Base-by-base conservation (phyloP, 345 rosid genomes). In the Erysimum cheiranthoides region DNA sequence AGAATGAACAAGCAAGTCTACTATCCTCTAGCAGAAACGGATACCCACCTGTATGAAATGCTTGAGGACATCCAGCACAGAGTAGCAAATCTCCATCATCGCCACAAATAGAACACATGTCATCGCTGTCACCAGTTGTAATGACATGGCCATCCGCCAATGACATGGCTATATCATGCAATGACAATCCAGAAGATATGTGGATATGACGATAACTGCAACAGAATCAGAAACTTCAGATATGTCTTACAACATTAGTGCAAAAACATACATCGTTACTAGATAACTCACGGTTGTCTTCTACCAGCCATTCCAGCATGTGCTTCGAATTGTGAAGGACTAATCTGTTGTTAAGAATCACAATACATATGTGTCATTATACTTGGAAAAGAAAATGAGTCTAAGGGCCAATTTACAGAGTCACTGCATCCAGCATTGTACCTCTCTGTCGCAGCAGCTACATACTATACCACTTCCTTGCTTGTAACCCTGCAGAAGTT, bases 281-380 rank as follows among this genome's bases (percentile, higher is more conserved):
- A 61, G 61, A 28, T 53, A 67, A 87, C 98, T 91, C 70, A 93
- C 98, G 97, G 98, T 81, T 89, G 97, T 65, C 97, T 90, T 79
- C 93, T 89, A 59, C 82, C 90, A 71, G 93, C 88, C 96, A 88
- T 89, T 81, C 98, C 98, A 85, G 98, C 97, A 86, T 93, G 98
- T 49, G 93, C 87, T 83, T 93, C 98, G 79, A 93, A 93, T 75
- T 91, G 98, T 16, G 97, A 93, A 65, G 98, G 97, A 73, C 98
- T 89, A 58, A 91, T 78, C 98, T 91, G 91, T 78, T 75, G 60
- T 72, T 21, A 52, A 1, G 25, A 21, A 21, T 21, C 25, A 21
- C 25, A 9, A 45, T 46, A 56, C 11, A 34, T 6, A 25, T 43
- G 40, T 57, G 30, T 18, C 42, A 46, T 27, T 34, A 39, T 38